These are phyloP conservation scores for Vicia sativa DNA, from an alignment of 306 rosid genomes.

Conservation along the genomic window DNA sequence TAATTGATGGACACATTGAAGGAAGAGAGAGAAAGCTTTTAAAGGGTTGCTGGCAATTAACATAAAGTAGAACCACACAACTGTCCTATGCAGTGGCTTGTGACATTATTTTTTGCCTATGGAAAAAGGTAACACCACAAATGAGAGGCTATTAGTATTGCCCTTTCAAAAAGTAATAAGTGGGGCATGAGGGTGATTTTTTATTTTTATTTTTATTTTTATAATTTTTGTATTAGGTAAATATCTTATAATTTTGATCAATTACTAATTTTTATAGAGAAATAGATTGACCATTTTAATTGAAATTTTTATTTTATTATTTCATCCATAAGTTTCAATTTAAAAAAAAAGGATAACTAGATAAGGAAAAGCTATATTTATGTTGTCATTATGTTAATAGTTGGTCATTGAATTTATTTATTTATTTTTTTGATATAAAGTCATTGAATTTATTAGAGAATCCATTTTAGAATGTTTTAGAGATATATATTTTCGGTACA, in stretches of 20 bases:
- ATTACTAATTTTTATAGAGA: no score
- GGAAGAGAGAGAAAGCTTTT: slow-evolving; percentile 32
- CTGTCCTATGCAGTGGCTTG: slow-evolving; percentile 51
- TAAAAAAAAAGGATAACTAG: no score
- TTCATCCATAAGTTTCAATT: no score
- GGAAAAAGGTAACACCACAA: slow-evolving; percentile 48
- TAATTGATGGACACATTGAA: slow-evolving; percentile 17
- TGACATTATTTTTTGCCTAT: slow-evolving; percentile 64
- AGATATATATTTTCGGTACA: no score
- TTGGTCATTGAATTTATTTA: no score
- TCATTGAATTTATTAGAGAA: no score
- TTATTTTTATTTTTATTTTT: not conserved
- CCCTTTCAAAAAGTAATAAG: slow-evolving; percentile 44
- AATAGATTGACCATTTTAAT: no score
- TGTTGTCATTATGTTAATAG: no score
- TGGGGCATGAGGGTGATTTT: slow-evolving; percentile 34
- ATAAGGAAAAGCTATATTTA: no score
- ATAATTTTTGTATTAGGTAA: not conserved
- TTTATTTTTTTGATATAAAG: no score
- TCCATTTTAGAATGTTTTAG: no score
- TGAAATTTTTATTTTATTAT: no score
- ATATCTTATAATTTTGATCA: not conserved
- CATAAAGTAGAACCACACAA: slow-evolving; percentile 47
- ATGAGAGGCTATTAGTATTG: slow-evolving; percentile 18
- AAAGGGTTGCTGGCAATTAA: slow-evolving; percentile 47